Conservation (phyloP, 805 yeast genomes). For the Blastobotrys mokoenaii region DNA sequence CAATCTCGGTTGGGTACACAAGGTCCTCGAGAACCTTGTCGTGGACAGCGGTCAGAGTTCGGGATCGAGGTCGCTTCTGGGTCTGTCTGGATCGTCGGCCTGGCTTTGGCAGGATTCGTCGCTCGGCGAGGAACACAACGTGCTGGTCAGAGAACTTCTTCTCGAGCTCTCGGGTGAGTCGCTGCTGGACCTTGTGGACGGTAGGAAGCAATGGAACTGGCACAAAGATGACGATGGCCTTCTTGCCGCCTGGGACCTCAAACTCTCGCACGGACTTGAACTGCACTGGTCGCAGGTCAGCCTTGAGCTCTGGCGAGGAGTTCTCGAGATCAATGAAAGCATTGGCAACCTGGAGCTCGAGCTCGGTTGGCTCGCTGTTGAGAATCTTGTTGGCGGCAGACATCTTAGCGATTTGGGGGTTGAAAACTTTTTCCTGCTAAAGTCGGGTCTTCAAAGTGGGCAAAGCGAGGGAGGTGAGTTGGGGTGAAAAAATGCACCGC, state of each 20-base stretch:
- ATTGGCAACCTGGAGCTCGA: slow-evolving; percentile 99
- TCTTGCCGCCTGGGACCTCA: slow-evolving; percentile 96
- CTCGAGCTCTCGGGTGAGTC: slow-evolving; percentile 97
- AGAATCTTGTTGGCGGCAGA: slow-evolving; percentile 96
- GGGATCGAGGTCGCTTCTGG: slow-evolving; percentile 99
- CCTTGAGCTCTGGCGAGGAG: slow-evolving; percentile 90
- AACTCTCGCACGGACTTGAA: slow-evolving; percentile 98
- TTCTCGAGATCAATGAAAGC: slow-evolving; percentile 94
- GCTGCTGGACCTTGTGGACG: slow-evolving; percentile 90
- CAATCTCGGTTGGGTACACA: slow-evolving; percentile 98
- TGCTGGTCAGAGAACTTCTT: slow-evolving; percentile 99
- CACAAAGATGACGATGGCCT: slow-evolving; percentile 95
- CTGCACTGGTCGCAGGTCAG: slow-evolving; percentile 97
- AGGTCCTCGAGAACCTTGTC: slow-evolving; percentile 97
- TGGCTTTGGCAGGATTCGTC: slow-evolving; percentile 99
- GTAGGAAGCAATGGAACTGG: slow-evolving; percentile 98
- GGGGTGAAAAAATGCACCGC: slow-evolving; percentile 1
- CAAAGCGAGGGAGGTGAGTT: neutral
- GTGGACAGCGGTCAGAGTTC: slow-evolving; percentile 98
- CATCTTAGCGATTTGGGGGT: slow-evolving; percentile 39
- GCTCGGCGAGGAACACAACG: slow-evolving; percentile 98
- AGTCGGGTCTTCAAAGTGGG: slow-evolving; percentile 1
- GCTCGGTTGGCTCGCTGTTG: slow-evolving; percentile 92
- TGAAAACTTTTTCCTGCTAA: slow-evolving; percentile 4
- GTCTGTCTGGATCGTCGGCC: slow-evolving; percentile 85